Conservation (phyloP, 257 asterid species). For the Haberlea rhodopensis region DNA sequence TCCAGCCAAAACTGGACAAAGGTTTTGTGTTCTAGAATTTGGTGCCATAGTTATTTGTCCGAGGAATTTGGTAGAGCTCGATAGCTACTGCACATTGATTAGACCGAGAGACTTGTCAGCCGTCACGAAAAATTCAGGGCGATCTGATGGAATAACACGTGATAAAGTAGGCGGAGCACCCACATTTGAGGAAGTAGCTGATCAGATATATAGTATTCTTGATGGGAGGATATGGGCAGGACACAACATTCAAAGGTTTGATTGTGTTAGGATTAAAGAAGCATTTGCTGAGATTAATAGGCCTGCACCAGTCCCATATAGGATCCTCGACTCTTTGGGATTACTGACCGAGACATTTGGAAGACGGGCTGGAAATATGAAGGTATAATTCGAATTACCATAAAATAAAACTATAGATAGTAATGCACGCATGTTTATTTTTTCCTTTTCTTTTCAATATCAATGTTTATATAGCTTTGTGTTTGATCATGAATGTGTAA, state of each 20-base stretch:
- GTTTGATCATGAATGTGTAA: no score
- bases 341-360: constrained; percentile 70
- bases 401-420: no score
- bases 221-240: constrained; percentile 98
- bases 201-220: constrained; percentile 57
- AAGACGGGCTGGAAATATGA: constrained; percentile 93
- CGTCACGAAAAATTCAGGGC: constrained; percentile 49
- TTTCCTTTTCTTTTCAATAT: background rate
- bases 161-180: constrained; percentile 68
- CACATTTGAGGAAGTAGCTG: constrained; percentile 65
- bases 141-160: constrained; percentile 70
- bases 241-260: constrained; percentile 82
- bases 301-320: constrained; percentile 68
- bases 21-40: constrained; percentile 67
- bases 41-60: constrained; percentile 88
- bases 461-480: background rate
- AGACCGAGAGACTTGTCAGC: constrained; percentile 66
- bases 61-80: constrained; percentile 62
- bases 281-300: constrained; percentile 56
- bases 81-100: constrained; percentile 78
- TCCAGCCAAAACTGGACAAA: constrained; percentile 59
- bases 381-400: constrained; percentile 39
- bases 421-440: no score
- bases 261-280: constrained; percentile 72
- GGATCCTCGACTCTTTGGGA: constrained; percentile 75